Conservation (phyloP, 164 flowering plant species). For the Paratinospora sagittata region DNA sequence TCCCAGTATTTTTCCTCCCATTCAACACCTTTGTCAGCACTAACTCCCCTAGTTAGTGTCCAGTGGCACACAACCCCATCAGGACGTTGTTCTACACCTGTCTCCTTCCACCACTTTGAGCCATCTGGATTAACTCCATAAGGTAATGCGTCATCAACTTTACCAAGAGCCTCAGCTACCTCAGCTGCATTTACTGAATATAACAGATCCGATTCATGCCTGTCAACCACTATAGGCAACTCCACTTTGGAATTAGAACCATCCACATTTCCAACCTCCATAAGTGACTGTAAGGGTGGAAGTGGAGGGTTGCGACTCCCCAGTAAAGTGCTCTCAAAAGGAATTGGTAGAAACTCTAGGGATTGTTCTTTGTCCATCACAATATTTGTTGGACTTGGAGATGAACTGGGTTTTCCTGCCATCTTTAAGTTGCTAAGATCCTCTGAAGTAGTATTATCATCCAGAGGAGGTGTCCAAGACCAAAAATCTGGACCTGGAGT, state of each 20-base stretch:
- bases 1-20: slow-evolving; percentile 99
- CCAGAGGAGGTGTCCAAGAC: slow-evolving; percentile 83
- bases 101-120: slow-evolving; percentile 89
- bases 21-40: slow-evolving; percentile 64
- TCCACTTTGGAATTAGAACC: slow-evolving; percentile 23
- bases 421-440: slow-evolving; percentile 18
- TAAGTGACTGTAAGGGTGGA: slow-evolving; percentile 73
- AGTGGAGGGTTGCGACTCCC: slow-evolving; percentile 36
- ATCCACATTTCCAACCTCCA: slow-evolving; percentile 43
- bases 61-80: slow-evolving; percentile 91
- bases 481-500: slow-evolving; percentile 96
- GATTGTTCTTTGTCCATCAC: slow-evolving; percentile 60
- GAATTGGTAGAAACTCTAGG: slow-evolving; percentile 45
- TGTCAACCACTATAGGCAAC: slow-evolving; percentile 29
- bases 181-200: slow-evolving; percentile 67
- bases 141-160: slow-evolving; percentile 27
- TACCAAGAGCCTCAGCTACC: slow-evolving; percentile 59
- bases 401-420: slow-evolving; percentile 22
- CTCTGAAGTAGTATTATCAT: slow-evolving; percentile 16
- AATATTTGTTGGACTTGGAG: slow-evolving; percentile 24
- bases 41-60: slow-evolving; percentile 87
- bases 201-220: slow-evolving; percentile 32
- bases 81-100: slow-evolving; percentile 67
- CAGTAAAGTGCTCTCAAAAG: slow-evolving; percentile 52
- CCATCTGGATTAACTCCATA: slow-evolving; percentile 66